phyloP scores from a whole-genome alignment of 371 early-diverging fungal species.

The Synchytrium microbalum region DNA sequence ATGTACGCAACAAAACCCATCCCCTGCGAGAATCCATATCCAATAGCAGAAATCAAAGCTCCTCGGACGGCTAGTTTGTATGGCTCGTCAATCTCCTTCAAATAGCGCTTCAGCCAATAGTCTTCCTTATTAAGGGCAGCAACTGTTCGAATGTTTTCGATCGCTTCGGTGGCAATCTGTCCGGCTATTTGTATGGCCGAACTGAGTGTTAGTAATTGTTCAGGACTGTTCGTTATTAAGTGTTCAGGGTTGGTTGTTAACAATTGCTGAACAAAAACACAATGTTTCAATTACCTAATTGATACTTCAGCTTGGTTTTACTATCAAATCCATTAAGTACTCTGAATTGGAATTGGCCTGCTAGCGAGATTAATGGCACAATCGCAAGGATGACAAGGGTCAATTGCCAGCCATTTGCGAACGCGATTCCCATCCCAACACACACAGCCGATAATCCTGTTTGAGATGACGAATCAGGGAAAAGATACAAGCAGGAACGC shows the following conservation, averaged over 20 bases:
- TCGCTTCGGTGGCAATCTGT: conserved; percentile 72
- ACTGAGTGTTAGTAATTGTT: background rate
- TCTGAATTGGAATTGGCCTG: conserved; percentile 13
- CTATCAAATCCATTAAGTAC: conserved; percentile 24
- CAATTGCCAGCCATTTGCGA: conserved; percentile 69
- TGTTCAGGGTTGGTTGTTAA: background rate
- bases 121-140: conserved; percentile 51
- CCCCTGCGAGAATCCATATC: conserved; percentile 2
- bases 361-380: conserved; percentile 27
- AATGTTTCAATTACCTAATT: conserved; percentile 7
- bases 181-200: conserved; percentile 35
- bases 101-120: background rate
- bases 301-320: conserved; percentile 29
- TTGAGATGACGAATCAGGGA: too few relatives aligned
- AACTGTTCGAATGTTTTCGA: conserved; percentile 81
- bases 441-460: conserved; percentile 25
- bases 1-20: background rate
- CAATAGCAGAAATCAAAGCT: background rate
- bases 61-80: background rate
- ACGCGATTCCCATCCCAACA: conserved; percentile 71
- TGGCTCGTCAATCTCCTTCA: background rate
- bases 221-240: background rate
- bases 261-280: too few relatives aligned
- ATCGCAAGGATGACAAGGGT: conserved; percentile 65
- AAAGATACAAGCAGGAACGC: conserved; percentile 33